phyloP scores from a whole-genome alignment of 176 grass and related monocot genomes.

The Musa troglodytarum region DNA sequence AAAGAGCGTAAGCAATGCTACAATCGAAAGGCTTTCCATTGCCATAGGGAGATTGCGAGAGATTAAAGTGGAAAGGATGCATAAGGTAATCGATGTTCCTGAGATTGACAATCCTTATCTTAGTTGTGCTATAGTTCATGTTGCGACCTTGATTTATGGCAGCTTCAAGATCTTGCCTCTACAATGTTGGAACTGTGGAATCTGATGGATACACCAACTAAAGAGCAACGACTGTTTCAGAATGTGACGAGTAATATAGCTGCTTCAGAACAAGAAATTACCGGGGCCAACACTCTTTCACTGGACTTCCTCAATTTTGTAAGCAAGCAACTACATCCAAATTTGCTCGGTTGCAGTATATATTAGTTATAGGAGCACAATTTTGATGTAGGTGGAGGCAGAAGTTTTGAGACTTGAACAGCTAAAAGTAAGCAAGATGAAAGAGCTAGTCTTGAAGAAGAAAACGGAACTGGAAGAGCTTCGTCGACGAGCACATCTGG shows the following conservation, averaged over 20 bases:
- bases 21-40: not conserved
- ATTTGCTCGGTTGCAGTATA: not conserved
- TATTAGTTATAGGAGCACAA: not conserved
- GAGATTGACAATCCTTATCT: not conserved
- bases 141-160: not conserved
- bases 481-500: constrained; percentile 37
- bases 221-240: constrained; percentile 80
- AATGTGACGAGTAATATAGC: constrained; percentile 67
- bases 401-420: constrained; percentile 62
- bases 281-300: constrained; percentile 54
- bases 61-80: constrained; percentile 10
- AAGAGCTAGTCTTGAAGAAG: constrained; percentile 64
- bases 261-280: constrained; percentile 68
- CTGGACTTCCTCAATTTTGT: constrained; percentile 59
- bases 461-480: constrained; percentile 68
- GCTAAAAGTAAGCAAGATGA: constrained; percentile 68
- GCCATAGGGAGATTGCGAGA: constrained; percentile 7
- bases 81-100: not conserved
- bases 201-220: constrained; percentile 75
- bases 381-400: constrained; percentile 50
- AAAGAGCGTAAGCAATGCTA: constrained; percentile 3
- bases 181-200: constrained; percentile 83
- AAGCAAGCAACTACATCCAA: constrained; percentile 21
- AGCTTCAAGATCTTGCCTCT: constrained; percentile 79
- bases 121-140: not conserved